These are phyloP conservation scores for Chlorella sp. DNA, from an alignment of 139 green algal genomes.

Conservation along the genomic window DNA sequence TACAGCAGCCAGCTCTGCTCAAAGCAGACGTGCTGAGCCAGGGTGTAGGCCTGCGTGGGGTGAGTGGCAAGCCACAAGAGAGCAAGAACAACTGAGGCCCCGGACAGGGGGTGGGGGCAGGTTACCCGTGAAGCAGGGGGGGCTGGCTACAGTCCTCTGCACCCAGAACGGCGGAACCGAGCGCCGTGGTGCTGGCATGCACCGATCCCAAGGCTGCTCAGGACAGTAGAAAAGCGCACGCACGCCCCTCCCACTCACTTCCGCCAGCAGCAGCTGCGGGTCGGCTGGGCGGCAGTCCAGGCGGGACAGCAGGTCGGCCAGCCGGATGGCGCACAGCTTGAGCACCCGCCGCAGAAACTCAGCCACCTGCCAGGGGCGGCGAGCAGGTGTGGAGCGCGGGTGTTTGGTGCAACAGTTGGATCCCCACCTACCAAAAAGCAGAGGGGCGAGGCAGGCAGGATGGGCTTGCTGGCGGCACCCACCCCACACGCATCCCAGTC, in stretches of 20 bases:
- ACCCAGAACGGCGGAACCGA: no score
- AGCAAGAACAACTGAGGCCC: background rate
- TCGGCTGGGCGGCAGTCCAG: constrained; percentile 14
- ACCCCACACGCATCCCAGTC: no score
- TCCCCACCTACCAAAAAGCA: background rate
- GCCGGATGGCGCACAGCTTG: constrained; percentile 34
- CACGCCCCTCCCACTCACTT: background rate
- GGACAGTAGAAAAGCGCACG: no score
- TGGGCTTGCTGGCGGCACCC: no score
- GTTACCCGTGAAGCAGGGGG: no score
- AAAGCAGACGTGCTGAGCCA: constrained; percentile 72
- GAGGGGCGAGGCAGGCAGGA: background rate
- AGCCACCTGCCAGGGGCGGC: background rate
- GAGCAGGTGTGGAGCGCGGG: background rate
- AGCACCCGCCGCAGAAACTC: constrained; percentile 50
- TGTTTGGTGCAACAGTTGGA: background rate
- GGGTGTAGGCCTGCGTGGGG: constrained; percentile 62
- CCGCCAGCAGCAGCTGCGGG: constrained; percentile 17
- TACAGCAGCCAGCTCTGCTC: constrained; percentile 87
- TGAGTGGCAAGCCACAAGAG: background rate
- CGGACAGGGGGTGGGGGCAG: no score
- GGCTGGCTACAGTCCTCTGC: no score
- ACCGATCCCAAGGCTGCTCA: no score
- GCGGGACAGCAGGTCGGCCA: constrained; percentile 36
- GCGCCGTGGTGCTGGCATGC: no score